These are phyloP conservation scores for Pistacia atlantica DNA, from an alignment of 345 rosid genomes.

Conservation along the genomic window DNA sequence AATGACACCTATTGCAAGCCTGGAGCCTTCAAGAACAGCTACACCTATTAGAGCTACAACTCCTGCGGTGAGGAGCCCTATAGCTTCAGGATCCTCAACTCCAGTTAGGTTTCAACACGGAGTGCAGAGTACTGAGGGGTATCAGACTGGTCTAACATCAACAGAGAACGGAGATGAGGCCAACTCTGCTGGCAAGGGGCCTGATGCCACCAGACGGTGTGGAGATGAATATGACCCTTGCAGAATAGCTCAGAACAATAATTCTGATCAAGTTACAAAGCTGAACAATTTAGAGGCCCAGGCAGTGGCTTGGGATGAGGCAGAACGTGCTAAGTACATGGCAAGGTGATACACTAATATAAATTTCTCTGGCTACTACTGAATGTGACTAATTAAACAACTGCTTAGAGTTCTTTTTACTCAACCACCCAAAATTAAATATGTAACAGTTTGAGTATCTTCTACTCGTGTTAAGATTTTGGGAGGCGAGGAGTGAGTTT, in stretches of 20 bases:
- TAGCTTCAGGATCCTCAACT: conserved; percentile 74
- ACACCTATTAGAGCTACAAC: conserved; percentile 83
- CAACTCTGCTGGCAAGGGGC: conserved; percentile 23
- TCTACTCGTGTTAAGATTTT: conserved; percentile 4
- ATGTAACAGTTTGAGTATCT: not conserved
- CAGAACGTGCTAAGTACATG: conserved; percentile 87
- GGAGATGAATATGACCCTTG: conserved; percentile 25
- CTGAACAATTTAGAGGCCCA: conserved; percentile 63
- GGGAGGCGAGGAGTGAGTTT: not conserved
- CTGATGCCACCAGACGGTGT: conserved; percentile 4
- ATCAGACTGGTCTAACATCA: conserved; percentile 20
- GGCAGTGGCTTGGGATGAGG: conserved; percentile 93
- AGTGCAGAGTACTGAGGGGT: conserved; percentile 25
- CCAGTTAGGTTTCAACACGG: conserved; percentile 59
- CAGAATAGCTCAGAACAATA: conserved; percentile 20
- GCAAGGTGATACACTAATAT: conserved; percentile 58
- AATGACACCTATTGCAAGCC: conserved; percentile 93
- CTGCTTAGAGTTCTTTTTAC: conserved; percentile 4
- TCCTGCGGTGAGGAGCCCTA: conserved; percentile 74
- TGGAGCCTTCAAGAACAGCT: conserved; percentile 89
- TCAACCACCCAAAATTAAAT: not conserved
- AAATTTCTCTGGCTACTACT: conserved; percentile 8
- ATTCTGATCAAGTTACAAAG: conserved; percentile 37
- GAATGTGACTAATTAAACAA: not conserved
- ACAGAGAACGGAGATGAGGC: conserved; percentile 31